A percentile compares a stretch with the other conserved stretches of the same genome.
These are phyloP conservation scores for Geotrichum cucujoidarum DNA, from an alignment of 1,139 yeast genomes.

Conservation along the genomic window DNA sequence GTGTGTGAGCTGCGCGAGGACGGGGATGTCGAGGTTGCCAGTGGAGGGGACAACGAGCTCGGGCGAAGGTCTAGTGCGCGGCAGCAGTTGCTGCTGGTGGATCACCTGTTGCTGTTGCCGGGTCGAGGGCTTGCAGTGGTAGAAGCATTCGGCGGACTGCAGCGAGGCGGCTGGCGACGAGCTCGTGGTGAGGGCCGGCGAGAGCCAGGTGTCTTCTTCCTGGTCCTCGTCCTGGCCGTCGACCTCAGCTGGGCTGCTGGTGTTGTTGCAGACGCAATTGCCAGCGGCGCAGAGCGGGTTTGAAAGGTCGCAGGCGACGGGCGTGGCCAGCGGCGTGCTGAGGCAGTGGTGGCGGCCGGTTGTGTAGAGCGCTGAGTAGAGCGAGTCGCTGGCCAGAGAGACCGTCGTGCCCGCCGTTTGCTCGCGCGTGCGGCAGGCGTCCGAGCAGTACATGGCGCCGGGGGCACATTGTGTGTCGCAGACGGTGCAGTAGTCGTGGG, in stretches of 20 bases:
- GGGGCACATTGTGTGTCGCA: conserved; percentile 39
- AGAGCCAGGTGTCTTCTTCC: neutral
- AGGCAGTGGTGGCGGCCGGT: conserved; percentile 20
- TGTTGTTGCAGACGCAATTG: neutral
- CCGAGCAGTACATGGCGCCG: conserved; percentile 34
- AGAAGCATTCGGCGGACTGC: too few relatives aligned
- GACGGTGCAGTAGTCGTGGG: conserved; percentile 42
- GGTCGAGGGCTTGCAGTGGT: too few relatives aligned
- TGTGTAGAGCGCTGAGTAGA: conserved; percentile 20
- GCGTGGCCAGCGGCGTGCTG: conserved; percentile 14
- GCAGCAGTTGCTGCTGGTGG: neutral
- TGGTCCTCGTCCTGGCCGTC: neutral
- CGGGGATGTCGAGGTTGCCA: neutral
- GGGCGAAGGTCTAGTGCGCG: neutral
- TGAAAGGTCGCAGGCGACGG: neutral
- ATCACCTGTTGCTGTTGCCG: neutral
- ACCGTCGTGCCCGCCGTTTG: conserved; percentile 17
- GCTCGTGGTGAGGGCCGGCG: neutral
- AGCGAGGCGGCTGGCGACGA: neutral
- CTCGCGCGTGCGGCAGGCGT: conserved; percentile 32
- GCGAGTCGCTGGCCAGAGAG: conserved; percentile 17
- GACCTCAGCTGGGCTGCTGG: neutral
- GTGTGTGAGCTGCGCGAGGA: neutral
- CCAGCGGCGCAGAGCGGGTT: conserved; percentile 2
- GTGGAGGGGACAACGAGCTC: neutral